A percentile compares a stretch with the other conserved stretches of the same genome.
phyloP scores from a whole-genome alignment of 139 green algal genomes.

The Edaphochlamys debaryana region DNA sequence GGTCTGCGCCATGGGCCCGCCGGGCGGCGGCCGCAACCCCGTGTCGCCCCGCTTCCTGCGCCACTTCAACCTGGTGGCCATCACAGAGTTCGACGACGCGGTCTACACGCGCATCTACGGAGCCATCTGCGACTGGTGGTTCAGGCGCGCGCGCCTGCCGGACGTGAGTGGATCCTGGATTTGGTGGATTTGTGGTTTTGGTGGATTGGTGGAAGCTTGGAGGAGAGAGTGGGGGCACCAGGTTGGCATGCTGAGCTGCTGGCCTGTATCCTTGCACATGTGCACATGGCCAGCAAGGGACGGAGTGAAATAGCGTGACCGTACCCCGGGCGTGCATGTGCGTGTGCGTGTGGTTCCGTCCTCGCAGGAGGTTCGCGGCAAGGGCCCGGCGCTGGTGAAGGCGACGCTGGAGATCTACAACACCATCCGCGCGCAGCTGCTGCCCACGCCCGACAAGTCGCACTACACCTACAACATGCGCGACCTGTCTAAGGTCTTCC shows the following conservation, averaged over 20 bases:
- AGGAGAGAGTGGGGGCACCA: too few relatives aligned
- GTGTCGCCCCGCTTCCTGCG: slow-evolving; percentile 75
- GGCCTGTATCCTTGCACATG: too few relatives aligned
- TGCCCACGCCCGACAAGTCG: slow-evolving; percentile 76
- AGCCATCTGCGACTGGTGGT: slow-evolving; percentile 75
- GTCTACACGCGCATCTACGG: slow-evolving; percentile 73
- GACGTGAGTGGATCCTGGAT: slow-evolving; percentile 33
- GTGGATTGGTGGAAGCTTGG: too few relatives aligned
- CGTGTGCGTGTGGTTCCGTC: background rate
- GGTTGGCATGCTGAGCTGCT: too few relatives aligned
- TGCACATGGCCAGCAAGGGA: too few relatives aligned
- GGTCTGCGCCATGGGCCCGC: slow-evolving; percentile 76
- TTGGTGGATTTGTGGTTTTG: too few relatives aligned
- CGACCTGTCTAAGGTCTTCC: slow-evolving; percentile 77
- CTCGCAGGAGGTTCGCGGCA: slow-evolving; percentile 38
- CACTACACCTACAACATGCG: slow-evolving; percentile 91
- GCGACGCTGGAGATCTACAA: slow-evolving; percentile 72
- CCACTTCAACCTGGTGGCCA: slow-evolving; percentile 70
- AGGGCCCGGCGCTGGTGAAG: slow-evolving; percentile 63
- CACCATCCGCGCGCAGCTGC: slow-evolving; percentile 66
- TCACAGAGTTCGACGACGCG: slow-evolving; percentile 75
- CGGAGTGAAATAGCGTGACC: too few relatives aligned
- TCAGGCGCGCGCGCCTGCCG: slow-evolving; percentile 36
- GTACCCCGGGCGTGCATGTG: too few relatives aligned
- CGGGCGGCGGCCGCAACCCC: slow-evolving; percentile 74